These are phyloP conservation scores for Colletotrichum sp. DNA, from an alignment of 2,329 filamentous ascomycete genomes.

Conservation along the genomic window DNA sequence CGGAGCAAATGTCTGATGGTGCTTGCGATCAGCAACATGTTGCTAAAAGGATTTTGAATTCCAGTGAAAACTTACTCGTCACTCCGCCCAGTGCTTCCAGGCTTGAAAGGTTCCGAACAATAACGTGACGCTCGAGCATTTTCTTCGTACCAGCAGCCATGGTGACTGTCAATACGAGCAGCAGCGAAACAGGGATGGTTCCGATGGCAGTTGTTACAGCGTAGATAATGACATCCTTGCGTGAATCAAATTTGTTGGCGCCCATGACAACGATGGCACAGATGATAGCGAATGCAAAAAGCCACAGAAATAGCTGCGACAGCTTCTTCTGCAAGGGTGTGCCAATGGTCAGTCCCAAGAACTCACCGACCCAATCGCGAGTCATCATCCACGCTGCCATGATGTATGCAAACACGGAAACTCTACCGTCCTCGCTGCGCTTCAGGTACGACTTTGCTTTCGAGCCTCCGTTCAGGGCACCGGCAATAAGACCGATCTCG, in stretches of 20 bases:
- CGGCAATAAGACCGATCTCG: conserved; percentile 67
- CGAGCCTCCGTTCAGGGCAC: conserved; percentile 40
- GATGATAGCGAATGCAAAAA: conserved; percentile 64
- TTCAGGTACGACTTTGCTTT: conserved; percentile 38
- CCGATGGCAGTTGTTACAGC: conserved; percentile 50
- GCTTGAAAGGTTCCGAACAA: conserved; percentile 55
- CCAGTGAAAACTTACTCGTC: conserved; percentile 31
- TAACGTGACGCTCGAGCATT: conserved; percentile 57
- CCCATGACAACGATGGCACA: conserved; percentile 50
- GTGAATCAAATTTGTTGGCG: conserved; percentile 42
- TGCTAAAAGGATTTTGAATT: too few relatives aligned
- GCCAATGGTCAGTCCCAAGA: conserved; percentile 58
- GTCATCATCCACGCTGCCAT: conserved; percentile 42
- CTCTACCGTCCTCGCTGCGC: conserved; percentile 48
- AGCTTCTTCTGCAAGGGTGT: conserved; percentile 74
- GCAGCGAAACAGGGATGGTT: conserved; percentile 57
- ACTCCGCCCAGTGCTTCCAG: conserved; percentile 62
- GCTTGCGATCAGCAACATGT: background rate
- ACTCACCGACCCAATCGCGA: conserved; percentile 42
- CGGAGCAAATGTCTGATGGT: conserved; percentile 54
- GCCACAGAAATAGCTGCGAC: conserved; percentile 70
- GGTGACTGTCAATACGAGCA: conserved; percentile 62
- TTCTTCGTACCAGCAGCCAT: conserved; percentile 60
- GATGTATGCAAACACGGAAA: conserved; percentile 30
- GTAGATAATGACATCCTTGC: conserved; percentile 47